Evolutionary conservation across 208 protist genomes (phyloP).

Genomic region (Trypanosomatidae sp.): DNA sequence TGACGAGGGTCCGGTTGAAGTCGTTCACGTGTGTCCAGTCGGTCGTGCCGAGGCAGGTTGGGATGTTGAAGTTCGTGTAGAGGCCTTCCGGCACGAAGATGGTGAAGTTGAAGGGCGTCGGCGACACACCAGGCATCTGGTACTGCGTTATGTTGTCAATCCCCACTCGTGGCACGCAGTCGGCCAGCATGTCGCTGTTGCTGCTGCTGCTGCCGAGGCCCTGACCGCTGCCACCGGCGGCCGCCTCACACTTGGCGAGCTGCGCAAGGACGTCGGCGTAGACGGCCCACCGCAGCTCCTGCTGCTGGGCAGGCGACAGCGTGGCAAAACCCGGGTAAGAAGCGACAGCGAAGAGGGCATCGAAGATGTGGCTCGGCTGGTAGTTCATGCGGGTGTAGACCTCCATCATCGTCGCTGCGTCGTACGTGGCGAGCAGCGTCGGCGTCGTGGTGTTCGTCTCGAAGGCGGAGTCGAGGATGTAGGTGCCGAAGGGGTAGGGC

Average conservation of each 20-base stretch:
- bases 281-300: slow-evolving; percentile 46
- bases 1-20: background rate
- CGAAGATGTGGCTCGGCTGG: slow-evolving; percentile 15
- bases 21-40: slow-evolving; percentile 37
- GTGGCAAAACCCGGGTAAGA: slow-evolving; percentile 31
- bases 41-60: slow-evolving; percentile 37
- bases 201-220: slow-evolving; percentile 1
- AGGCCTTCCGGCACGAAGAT: slow-evolving; percentile 43
- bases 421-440: slow-evolving; percentile 17
- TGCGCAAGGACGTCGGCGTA: slow-evolving; percentile 21
- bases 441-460: slow-evolving; percentile 35
- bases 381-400: slow-evolving; percentile 19
- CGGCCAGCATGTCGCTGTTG: slow-evolving; percentile 2
- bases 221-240: background rate
- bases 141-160: slow-evolving; percentile 55
- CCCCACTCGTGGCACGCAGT: slow-evolving; percentile 29
- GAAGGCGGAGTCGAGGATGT: slow-evolving; percentile 12
- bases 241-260: slow-evolving; percentile 26
- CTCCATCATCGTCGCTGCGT: slow-evolving; percentile 22
- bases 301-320: slow-evolving; percentile 28
- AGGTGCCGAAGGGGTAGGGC: slow-evolving; percentile 44
- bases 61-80: slow-evolving; percentile 40
- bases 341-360: slow-evolving; percentile 21
- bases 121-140: slow-evolving; percentile 4
- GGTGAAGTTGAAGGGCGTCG: slow-evolving; percentile 32